These are phyloP conservation scores for Podaxis sp. DNA, from an alignment of 768 basidiomycete genomes.

Conservation along the genomic window DNA sequence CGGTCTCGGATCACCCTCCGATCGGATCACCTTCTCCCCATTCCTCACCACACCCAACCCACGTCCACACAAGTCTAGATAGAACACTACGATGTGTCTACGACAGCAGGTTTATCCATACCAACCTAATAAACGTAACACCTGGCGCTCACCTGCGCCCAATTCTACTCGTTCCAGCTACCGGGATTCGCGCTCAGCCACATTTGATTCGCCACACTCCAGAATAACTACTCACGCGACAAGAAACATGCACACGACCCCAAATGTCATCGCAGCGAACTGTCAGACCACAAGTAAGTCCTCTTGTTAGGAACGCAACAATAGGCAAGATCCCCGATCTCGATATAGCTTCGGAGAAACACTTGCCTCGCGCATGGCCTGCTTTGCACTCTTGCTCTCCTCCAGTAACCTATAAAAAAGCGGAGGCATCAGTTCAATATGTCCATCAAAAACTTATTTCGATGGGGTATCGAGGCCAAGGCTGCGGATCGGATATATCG, in stretches of 20 bases:
- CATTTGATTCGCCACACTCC: background rate
- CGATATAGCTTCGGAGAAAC: constrained; percentile 12
- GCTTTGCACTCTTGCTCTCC: constrained; percentile 85
- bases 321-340: constrained; percentile 10
- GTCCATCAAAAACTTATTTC: constrained; percentile 2
- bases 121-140: background rate
- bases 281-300: constrained; percentile 31
- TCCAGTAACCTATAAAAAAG: constrained; percentile 61
- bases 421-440: constrained; percentile 15
- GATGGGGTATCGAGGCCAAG: background rate
- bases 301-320: constrained; percentile 3
- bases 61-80: background rate
- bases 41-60: background rate
- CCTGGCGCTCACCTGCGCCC: background rate
- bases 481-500: background rate
- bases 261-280: constrained; percentile 92
- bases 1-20: constrained; percentile 11
- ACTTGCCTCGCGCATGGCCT: constrained; percentile 87
- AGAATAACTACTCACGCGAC: constrained; percentile 70
- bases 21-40: constrained; percentile 16
- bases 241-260: constrained; percentile 88
- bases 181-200: background rate
- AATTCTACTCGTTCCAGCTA: constrained; percentile 20
- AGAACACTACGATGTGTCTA: no score
- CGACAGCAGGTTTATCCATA: background rate